These are phyloP conservation scores for Calonectria crousiana DNA, from an alignment of 2,329 filamentous ascomycete genomes.

Conservation along the genomic window DNA sequence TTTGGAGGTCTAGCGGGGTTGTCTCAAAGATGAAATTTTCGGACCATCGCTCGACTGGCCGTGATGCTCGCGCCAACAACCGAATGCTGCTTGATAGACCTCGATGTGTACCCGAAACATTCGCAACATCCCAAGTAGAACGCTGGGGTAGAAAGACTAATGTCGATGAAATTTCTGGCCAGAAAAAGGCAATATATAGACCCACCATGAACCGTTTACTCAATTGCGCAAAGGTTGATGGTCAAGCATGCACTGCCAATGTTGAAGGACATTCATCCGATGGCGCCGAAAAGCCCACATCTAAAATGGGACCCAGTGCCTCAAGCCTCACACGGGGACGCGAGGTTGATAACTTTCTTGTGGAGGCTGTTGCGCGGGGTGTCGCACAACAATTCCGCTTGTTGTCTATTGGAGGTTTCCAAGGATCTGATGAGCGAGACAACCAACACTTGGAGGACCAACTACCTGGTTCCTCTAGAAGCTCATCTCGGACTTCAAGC, in stretches of 20 bases:
- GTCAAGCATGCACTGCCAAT: not conserved
- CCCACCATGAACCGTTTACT: not conserved
- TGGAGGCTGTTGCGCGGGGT: slow-evolving; percentile 59
- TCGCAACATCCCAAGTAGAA: not conserved
- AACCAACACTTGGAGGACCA: not conserved
- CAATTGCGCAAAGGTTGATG: not conserved
- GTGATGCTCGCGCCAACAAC: not conserved
- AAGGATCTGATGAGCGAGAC: not conserved
- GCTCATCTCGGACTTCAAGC: slow-evolving; percentile 57
- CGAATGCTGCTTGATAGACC: not conserved
- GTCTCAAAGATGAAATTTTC: not conserved
- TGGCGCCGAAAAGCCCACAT: too few relatives aligned
- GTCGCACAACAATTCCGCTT: slow-evolving; percentile 60
- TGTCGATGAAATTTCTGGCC: not conserved
- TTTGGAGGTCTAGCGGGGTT: not conserved
- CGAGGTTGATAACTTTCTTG: slow-evolving; percentile 54
- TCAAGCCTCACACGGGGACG: slow-evolving; percentile 43
- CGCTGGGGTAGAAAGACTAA: not conserved
- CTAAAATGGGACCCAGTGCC: not conserved
- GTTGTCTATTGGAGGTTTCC: slow-evolving; percentile 45
- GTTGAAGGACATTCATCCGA: not conserved
- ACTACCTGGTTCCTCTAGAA: slow-evolving; percentile 16
- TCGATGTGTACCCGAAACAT: not conserved
- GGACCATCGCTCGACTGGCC: not conserved
- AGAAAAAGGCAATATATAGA: too few relatives aligned